A percentile compares a stretch with the other conserved stretches of the same genome.
Conservation (phyloP, 2,329 filamentous ascomycete genomes). For the Trichophyton mentagrophytes region DNA sequence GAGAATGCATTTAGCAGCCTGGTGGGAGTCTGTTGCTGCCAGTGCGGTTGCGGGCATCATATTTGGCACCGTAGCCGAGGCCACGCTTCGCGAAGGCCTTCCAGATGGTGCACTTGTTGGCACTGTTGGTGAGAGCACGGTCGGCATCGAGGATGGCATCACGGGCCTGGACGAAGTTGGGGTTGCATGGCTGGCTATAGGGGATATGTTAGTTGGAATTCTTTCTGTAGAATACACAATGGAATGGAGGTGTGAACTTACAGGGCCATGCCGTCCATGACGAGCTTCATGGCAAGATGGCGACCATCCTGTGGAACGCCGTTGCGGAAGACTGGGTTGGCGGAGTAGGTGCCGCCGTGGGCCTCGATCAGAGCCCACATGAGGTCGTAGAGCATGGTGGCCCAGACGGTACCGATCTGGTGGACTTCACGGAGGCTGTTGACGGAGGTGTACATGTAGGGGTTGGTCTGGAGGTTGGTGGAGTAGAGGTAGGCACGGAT, state of each 20-base stretch:
- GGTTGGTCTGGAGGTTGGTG: slow-evolving; percentile 10
- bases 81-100: slow-evolving; percentile 11
- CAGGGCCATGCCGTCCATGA: slow-evolving; percentile 13
- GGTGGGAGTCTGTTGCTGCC: neutral
- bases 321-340: slow-evolving; percentile 3
- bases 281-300: slow-evolving; percentile 11
- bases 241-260: slow-evolving; percentile 4
- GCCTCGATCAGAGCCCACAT: slow-evolving; percentile 12
- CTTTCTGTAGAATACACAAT: neutral
- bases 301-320: slow-evolving; percentile 10
- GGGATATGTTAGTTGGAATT: neutral
- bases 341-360: slow-evolving; percentile 9
- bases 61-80: slow-evolving; percentile 5
- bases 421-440: slow-evolving; percentile 7
- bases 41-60: neutral
- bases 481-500: slow-evolving; percentile 11
- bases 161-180: slow-evolving; percentile 13
- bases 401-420: slow-evolving; percentile 10
- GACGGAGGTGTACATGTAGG: slow-evolving; percentile 9
- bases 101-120: slow-evolving; percentile 12
- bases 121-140: slow-evolving; percentile 7
- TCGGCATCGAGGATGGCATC: slow-evolving; percentile 12
- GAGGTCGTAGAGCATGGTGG: slow-evolving; percentile 11
- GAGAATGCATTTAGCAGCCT: neutral
- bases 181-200: slow-evolving; percentile 11